Conservation (phyloP, 208 protist genomes). For the Porcisia hertigi region DNA sequence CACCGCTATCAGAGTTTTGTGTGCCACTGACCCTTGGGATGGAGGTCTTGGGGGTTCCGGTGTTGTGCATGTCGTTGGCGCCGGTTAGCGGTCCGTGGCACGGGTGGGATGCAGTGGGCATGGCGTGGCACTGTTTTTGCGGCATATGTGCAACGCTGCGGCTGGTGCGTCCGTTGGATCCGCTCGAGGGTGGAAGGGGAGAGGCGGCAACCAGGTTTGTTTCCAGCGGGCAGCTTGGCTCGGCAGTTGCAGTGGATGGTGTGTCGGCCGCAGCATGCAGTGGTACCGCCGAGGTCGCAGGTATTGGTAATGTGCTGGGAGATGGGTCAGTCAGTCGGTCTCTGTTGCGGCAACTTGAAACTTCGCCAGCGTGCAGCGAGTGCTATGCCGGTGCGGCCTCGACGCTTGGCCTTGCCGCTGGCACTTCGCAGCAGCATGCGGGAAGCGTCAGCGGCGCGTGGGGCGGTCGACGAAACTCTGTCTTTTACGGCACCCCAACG, state of each 20-base stretch:
- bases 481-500: slow-evolving; percentile 18
- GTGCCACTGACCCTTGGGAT: slow-evolving; percentile 50
- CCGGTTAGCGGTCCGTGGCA: slow-evolving; percentile 41
- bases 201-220: slow-evolving; percentile 12
- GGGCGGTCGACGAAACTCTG: slow-evolving; percentile 9
- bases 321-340: slow-evolving; percentile 13
- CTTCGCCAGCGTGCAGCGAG: not conserved
- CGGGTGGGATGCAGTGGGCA: slow-evolving; percentile 41
- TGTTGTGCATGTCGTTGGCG: slow-evolving; percentile 48
- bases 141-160: slow-evolving; percentile 43
- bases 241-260: not conserved
- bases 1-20: slow-evolving; percentile 40
- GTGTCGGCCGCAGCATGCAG: not conserved
- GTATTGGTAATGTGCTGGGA: slow-evolving; percentile 6
- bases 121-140: slow-evolving; percentile 41
- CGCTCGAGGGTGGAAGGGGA: slow-evolving; percentile 28
- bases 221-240: not conserved
- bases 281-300: not conserved
- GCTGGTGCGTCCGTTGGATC: slow-evolving; percentile 39
- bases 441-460: not conserved
- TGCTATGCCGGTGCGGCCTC: slow-evolving; percentile 7
- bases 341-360: slow-evolving; percentile 23
- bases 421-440: not conserved
- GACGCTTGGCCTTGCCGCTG: slow-evolving; percentile 1
- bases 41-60: slow-evolving; percentile 44